Conservation (phyloP, 1,284 basidiomycete species). For the Porogramme epimiltina region DNA sequence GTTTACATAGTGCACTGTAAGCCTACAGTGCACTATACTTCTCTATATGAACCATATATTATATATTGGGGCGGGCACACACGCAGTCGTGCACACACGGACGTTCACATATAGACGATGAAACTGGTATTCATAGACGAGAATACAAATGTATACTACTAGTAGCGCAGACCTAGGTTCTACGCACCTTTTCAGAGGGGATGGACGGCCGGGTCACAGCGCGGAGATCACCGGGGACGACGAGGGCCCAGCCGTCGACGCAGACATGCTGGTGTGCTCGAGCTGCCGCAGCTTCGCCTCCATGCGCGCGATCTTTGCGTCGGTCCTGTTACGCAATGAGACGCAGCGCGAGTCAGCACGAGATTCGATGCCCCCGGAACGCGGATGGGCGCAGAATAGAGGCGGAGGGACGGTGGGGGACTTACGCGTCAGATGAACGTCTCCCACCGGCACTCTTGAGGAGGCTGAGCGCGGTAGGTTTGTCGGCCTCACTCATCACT, state of each 20-base stretch:
- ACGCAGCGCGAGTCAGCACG: not conserved
- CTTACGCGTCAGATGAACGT: conserved; percentile 58
- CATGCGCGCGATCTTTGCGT: conserved; percentile 91
- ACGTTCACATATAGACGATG: no score
- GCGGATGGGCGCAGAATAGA: not conserved
- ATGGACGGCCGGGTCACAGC: conserved; percentile 41
- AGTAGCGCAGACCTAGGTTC: no score
- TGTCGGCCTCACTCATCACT: conserved; percentile 56
- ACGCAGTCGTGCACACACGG: no score
- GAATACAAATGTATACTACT: no score
- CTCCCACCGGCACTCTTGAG: conserved; percentile 72
- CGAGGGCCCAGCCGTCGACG: not conserved
- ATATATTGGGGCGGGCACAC: no score
- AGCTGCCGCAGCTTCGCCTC: conserved; percentile 92
- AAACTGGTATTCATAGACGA: no score
- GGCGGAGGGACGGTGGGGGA: conserved; percentile 13
- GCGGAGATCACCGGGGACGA: conserved; percentile 6
- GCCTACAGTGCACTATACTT: no score
- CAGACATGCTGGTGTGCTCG: conserved; percentile 37
- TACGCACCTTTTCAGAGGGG: no score
- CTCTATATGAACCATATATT: no score
- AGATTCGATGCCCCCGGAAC: not conserved
- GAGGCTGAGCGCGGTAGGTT: conserved; percentile 87
- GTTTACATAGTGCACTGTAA: no score
- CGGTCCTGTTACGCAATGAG: conserved; percentile 52